Conservation (phyloP, 2,329 filamentous ascomycete genomes). For the Fusarium xylarioides region DNA sequence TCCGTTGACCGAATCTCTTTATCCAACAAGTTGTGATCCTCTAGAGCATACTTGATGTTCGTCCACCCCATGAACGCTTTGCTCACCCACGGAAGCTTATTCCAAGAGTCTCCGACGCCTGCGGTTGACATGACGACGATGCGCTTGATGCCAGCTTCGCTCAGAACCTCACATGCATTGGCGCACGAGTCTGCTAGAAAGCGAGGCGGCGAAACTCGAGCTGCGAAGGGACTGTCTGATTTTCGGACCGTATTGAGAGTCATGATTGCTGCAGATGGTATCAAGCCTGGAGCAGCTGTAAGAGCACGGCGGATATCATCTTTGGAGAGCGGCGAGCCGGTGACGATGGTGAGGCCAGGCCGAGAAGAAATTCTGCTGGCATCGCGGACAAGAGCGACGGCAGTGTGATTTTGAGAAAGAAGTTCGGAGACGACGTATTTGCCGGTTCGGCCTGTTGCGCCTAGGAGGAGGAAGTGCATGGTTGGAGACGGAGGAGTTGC, state of each 20-base stretch:
- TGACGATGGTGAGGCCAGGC: slow-evolving; percentile 44
- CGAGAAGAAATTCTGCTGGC: slow-evolving; percentile 23
- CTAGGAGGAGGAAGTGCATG: slow-evolving; percentile 55
- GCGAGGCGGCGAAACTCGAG: slow-evolving; percentile 50
- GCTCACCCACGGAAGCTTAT: slow-evolving; percentile 45
- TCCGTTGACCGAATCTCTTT: slow-evolving; percentile 47
- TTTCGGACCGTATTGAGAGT: slow-evolving; percentile 53
- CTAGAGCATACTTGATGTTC: slow-evolving; percentile 52
- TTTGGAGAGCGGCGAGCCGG: slow-evolving; percentile 49
- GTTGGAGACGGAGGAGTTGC: not conserved
- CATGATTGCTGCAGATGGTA: slow-evolving; percentile 47
- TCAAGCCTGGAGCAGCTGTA: slow-evolving; percentile 25
- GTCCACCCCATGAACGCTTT: slow-evolving; percentile 51
- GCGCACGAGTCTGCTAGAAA: slow-evolving; percentile 51
- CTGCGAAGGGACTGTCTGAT: slow-evolving; percentile 52
- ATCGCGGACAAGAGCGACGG: slow-evolving; percentile 51
- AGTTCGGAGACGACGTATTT: slow-evolving; percentile 52
- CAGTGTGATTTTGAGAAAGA: slow-evolving; percentile 49
- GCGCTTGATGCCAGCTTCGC: slow-evolving; percentile 44
- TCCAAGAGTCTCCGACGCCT: slow-evolving; percentile 52
- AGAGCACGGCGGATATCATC: slow-evolving; percentile 45
- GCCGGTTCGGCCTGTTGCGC: slow-evolving; percentile 55
- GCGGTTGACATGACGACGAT: slow-evolving; percentile 52
- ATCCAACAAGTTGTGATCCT: slow-evolving; percentile 50
- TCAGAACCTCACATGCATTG: slow-evolving; percentile 47